These are phyloP conservation scores for Lactifluus pinguis DNA, from an alignment of 768 basidiomycete species.

Conservation along the genomic window DNA sequence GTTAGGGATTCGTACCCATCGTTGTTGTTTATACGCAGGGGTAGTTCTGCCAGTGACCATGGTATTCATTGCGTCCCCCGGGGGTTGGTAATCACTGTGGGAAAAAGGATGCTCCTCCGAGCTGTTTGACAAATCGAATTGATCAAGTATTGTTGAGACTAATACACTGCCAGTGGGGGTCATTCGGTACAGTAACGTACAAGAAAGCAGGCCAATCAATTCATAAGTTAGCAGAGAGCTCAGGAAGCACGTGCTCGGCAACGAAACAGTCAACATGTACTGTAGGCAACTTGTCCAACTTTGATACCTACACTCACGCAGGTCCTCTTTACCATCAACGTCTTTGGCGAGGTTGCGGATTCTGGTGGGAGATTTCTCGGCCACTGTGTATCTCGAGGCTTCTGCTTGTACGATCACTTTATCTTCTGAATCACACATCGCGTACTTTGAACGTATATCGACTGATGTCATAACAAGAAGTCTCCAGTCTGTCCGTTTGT, in stretches of 20 bases:
- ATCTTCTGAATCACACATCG: slow-evolving; percentile 60
- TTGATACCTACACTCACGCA: slow-evolving; percentile 51
- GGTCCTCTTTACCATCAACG: slow-evolving; percentile 61
- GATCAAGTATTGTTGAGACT: neutral
- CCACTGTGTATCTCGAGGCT: slow-evolving; percentile 41
- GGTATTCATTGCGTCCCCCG: too few species aligned
- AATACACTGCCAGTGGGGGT: neutral
- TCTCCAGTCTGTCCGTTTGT: too few species aligned
- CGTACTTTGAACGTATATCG: slow-evolving; percentile 36
- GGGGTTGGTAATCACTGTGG: neutral
- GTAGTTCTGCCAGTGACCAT: slow-evolving; percentile 34
- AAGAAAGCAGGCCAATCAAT: neutral
- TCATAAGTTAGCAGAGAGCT: neutral
- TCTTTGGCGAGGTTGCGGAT: slow-evolving; percentile 65
- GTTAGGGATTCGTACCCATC: slow-evolving; percentile 6
- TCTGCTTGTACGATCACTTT: slow-evolving; percentile 52
- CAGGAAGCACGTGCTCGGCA: neutral
- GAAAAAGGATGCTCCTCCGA: neutral
- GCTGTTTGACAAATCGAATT: too few species aligned
- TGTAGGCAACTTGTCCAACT: neutral
- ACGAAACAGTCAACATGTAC: neutral
- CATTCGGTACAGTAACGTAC: slow-evolving; percentile 6
- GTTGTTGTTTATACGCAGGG: neutral
- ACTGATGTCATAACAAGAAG: too few species aligned
- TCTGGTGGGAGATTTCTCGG: slow-evolving; percentile 57